Evolutionary conservation across 2,329 filamentous ascomycete genomes (phyloP).

Genomic region (Sphaerulina vaccinii): DNA sequence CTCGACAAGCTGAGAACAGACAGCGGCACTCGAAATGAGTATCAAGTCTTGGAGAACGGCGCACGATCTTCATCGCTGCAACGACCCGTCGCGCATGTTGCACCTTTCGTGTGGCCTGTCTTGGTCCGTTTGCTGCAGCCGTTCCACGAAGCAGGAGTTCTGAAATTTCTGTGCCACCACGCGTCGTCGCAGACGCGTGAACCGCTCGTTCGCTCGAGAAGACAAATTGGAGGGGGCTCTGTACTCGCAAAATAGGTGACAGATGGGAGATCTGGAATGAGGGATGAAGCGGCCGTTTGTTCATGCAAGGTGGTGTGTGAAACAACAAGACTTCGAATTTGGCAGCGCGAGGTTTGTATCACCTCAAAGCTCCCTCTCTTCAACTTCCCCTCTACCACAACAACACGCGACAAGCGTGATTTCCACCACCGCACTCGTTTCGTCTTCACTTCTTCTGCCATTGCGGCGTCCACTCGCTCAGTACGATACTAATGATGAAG

Average conservation of each 20-base stretch:
- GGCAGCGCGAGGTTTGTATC: background rate
- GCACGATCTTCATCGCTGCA: background rate
- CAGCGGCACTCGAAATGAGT: too few species aligned
- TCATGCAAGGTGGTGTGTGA: background rate
- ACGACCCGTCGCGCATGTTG: background rate
- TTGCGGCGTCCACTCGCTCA: constrained; percentile 51
- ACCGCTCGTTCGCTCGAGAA: background rate
- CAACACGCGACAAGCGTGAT: background rate
- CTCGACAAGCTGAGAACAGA: too few species aligned
- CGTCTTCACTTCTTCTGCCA: constrained; percentile 7
- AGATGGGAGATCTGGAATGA: constrained; percentile 8
- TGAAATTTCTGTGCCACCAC: background rate
- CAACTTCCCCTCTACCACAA: background rate
- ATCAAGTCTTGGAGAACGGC: too few species aligned
- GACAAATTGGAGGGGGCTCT: constrained; percentile 7
- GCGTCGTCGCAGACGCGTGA: constrained; percentile 5
- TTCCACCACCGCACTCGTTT: background rate
- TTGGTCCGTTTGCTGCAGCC: constrained; percentile 2
- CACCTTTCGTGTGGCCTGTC: background rate
- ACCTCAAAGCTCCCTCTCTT: background rate
- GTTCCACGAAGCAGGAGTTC: background rate
- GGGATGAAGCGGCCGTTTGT: constrained; percentile 8
- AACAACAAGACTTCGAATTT: constrained; percentile 4
- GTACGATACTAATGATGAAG: constrained; percentile 14
- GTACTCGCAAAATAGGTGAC: background rate